Percentiles rank a stretch among this genome's conserved stretches.
These are phyloP conservation scores for Boechera divaricarpa DNA, from an alignment of 345 rosid species.

Conservation along the genomic window DNA sequence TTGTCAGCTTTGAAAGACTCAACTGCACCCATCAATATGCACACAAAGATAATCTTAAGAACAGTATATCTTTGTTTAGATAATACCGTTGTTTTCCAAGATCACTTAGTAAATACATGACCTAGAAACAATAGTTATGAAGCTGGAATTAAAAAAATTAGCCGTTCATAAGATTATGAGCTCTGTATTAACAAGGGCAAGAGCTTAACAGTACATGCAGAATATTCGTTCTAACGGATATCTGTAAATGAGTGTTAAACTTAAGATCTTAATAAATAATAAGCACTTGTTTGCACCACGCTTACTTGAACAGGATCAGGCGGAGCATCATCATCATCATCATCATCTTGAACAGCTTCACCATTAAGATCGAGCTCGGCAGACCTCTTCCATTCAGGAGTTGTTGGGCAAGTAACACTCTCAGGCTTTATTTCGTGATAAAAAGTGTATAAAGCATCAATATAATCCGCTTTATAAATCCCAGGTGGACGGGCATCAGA, in stretches of 20 bases:
- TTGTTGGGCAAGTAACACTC: slow-evolving; percentile 67
- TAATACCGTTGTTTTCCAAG: neutral
- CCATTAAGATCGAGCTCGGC: slow-evolving; percentile 92
- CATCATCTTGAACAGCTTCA: slow-evolving; percentile 56
- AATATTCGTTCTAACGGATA: neutral
- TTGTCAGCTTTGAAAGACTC: neutral
- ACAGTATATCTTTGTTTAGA: neutral
- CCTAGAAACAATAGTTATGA: slow-evolving; percentile 1
- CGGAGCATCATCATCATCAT: slow-evolving; percentile 35
- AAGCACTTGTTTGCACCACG: neutral
- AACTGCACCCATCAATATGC: slow-evolving; percentile 3
- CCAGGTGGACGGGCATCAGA: slow-evolving; percentile 96
- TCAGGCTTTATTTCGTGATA: slow-evolving; percentile 90
- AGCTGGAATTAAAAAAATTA: neutral
- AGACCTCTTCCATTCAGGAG: slow-evolving; percentile 97
- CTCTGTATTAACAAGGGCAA: neutral
- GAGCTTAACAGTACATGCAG: slow-evolving; percentile 3
- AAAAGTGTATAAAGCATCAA: slow-evolving; percentile 73
- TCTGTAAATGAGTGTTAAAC: neutral
- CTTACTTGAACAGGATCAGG: slow-evolving; percentile 38
- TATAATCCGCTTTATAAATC: slow-evolving; percentile 87
- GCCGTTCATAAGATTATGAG: neutral
- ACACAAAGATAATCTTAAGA: slow-evolving; percentile 1
- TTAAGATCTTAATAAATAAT: slow-evolving; percentile 10
- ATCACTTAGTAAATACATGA: neutral